Conservation (phyloP, 2,329 filamentous ascomycete genomes). For the Exophiala bonariae region DNA sequence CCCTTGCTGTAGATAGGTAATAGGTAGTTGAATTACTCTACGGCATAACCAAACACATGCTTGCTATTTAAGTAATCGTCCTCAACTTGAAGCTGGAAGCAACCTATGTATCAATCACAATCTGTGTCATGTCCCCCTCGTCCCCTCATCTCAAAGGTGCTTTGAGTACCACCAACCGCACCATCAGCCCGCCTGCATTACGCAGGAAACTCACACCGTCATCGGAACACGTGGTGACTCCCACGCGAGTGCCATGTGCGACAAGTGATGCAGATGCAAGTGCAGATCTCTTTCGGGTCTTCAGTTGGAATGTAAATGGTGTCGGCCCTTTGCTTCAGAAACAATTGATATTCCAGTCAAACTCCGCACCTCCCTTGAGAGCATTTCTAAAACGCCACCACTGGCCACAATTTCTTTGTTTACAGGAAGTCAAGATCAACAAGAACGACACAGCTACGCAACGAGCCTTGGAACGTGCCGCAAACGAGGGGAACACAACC, state of each 20-base stretch:
- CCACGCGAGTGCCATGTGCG: neutral
- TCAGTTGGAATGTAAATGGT: constrained; percentile 53
- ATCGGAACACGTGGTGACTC: constrained; percentile 9
- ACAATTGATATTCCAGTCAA: constrained; percentile 36
- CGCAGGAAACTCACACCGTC: constrained; percentile 13
- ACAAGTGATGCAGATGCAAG: neutral
- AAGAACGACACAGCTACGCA: constrained; percentile 40
- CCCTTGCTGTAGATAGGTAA: too few species aligned
- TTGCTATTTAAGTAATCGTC: too few species aligned
- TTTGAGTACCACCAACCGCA: neutral
- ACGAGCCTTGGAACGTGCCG: constrained; percentile 39
- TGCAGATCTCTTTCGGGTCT: constrained; percentile 30
- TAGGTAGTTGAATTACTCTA: too few species aligned
- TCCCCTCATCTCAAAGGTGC: neutral
- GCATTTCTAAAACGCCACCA: constrained; percentile 45
- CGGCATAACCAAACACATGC: too few species aligned
- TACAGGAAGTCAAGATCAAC: constrained; percentile 54
- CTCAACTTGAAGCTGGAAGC: neutral
- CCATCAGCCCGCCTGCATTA: constrained; percentile 17
- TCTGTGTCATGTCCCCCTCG: too few species aligned
- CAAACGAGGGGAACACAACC: constrained; percentile 29
- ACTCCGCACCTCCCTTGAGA: constrained; percentile 32
- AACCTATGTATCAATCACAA: neutral
- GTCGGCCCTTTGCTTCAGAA: constrained; percentile 44
- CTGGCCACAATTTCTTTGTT: constrained; percentile 47